Evolutionary conservation across 768 basidiomycete species (phyloP), one percentile per base, ranked within the genome.

Genomic region (Tulasnella sp.): DNA sequence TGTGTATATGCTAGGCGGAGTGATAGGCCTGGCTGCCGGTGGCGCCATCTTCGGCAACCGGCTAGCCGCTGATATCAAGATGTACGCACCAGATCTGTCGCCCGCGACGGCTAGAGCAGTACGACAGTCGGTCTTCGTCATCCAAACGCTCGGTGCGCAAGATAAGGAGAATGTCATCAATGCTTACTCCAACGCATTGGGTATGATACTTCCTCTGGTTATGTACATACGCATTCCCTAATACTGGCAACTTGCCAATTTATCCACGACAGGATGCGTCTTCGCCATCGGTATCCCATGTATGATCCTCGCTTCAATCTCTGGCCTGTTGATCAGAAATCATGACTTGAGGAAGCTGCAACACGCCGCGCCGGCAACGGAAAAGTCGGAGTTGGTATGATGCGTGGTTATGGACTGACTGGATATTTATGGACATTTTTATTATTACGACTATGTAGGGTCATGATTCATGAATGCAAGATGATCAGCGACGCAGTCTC

Each of bases 91-190:
- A 0, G 55, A 54, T 3, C 42, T 70, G 7, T 53, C 65, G 10
- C 53, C 65, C 41, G 4, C 34, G 2, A n/a, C 66, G 45, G 29
- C 65, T 25, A 10, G 51, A 29, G 56, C 61, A 12, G 61, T 69
- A 59, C 62, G 67, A 63, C 64, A 66, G 43, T 65, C 64, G 42
- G 67, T 69, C 11, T 59, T 56, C 19, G 64, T 66, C 22, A 68
- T 73, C 25, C 67, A 65, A 58, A 66, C 60, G 3, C 65, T 74
- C 5, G 61, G 68, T n/a, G 46, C 52, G 1, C 62, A 62, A 9
- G 48, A 65, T 2, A 53, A 56, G 4, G 46, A 38, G 1, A 10
- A 38, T 3, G 63, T 66, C 15, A 57, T 67, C 27, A 3, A 17
- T 2, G 67, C 68, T 15, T 63, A 66, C 51, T 62, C 63, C 45